Percentiles rank a stretch among this genome's conserved stretches.
phyloP scores from a whole-genome alignment of 2,329 filamentous ascomycete genomes.

The Aspergillus texensis region DNA sequence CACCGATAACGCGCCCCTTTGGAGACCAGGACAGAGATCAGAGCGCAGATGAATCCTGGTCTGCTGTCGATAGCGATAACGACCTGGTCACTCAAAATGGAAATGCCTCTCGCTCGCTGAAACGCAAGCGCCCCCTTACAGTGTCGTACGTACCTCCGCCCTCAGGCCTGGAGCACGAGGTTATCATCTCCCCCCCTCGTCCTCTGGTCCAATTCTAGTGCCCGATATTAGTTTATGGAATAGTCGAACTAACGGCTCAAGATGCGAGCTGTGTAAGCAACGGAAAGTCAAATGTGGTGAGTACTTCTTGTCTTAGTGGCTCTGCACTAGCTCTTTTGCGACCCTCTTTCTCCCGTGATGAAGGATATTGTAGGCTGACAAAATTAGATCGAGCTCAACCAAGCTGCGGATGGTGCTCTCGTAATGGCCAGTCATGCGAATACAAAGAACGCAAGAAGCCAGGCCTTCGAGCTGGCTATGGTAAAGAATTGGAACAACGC shows the following conservation, averaged over 20 bases:
- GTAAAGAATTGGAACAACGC: slow-evolving; percentile 71
- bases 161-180: background rate
- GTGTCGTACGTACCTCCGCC: slow-evolving; percentile 38
- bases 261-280: slow-evolving; percentile 49
- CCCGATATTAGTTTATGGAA: background rate
- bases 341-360: background rate
- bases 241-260: slow-evolving; percentile 28
- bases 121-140: slow-evolving; percentile 42
- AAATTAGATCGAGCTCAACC: slow-evolving; percentile 55
- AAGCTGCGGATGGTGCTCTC: slow-evolving; percentile 71
- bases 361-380: background rate
- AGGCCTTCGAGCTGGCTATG: slow-evolving; percentile 67
- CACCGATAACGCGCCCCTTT: slow-evolving; percentile 23
- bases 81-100: slow-evolving; percentile 32
- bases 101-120: slow-evolving; percentile 30
- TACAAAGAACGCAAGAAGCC: slow-evolving; percentile 73
- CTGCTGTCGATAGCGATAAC: slow-evolving; percentile 38
- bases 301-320: slow-evolving; percentile 12
- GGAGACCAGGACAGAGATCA: slow-evolving; percentile 32
- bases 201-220: background rate
- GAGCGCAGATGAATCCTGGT: slow-evolving; percentile 39
- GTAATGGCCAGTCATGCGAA: slow-evolving; percentile 67
- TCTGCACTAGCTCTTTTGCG: background rate
- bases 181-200: background rate
- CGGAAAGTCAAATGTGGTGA: slow-evolving; percentile 51